These are phyloP conservation scores for Fusarium sp. DNA, from an alignment of 2,329 filamentous ascomycete species.

Conservation along the genomic window DNA sequence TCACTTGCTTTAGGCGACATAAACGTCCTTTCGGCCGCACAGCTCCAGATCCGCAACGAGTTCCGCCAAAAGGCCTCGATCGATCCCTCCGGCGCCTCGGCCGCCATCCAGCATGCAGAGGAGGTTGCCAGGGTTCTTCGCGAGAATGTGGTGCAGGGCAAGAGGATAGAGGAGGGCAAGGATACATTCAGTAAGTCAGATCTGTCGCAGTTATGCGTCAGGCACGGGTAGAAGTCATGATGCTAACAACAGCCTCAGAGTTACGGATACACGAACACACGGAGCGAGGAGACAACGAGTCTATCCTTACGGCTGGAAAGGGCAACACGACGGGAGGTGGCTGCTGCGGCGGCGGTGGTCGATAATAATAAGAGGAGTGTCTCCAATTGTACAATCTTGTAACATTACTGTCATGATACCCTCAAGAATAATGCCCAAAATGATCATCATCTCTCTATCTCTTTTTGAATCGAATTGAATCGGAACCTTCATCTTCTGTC, in stretches of 20 bases:
- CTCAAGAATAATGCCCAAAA: conserved; percentile 39
- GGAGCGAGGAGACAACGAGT: conserved; percentile 92
- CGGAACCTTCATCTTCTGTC: conserved; percentile 21
- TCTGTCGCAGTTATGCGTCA: background rate
- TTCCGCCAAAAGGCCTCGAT: conserved; percentile 75
- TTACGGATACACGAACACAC: conserved; percentile 89
- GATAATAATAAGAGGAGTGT: conserved; percentile 36
- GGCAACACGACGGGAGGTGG: conserved; percentile 40
- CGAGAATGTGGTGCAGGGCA: conserved; percentile 90
- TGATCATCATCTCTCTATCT: conserved; percentile 32
- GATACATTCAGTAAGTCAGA: conserved; percentile 66
- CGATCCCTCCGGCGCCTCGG: conserved; percentile 61
- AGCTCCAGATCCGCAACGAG: conserved; percentile 71
- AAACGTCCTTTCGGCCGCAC: conserved; percentile 72
- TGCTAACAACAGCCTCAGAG: conserved; percentile 59
- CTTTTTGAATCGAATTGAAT: conserved; percentile 15
- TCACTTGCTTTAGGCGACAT: conserved; percentile 67
- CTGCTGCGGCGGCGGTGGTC: conserved; percentile 46
- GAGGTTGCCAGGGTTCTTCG: conserved; percentile 81
- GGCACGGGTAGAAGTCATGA: background rate
- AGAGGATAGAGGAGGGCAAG: conserved; percentile 51
- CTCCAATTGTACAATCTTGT: conserved; percentile 43
- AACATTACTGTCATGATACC: conserved; percentile 48
- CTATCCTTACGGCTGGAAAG: conserved; percentile 70
- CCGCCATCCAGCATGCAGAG: conserved; percentile 78